These are phyloP conservation scores for Citrullus colocynthis DNA, from an alignment of 306 rosid genomes.

Conservation along the genomic window DNA sequence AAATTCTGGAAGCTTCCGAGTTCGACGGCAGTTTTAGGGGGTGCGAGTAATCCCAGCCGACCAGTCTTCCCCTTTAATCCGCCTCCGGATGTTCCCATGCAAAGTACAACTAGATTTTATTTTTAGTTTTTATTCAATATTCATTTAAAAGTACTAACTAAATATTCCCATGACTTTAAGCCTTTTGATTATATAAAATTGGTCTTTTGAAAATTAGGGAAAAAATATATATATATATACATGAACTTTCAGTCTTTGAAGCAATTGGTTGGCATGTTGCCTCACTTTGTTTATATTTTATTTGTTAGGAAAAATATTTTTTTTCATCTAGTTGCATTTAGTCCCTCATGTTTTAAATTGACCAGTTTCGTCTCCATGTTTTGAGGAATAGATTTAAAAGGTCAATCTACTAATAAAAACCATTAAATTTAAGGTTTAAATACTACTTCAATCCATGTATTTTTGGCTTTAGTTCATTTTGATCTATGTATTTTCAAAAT, in stretches of 20 bases:
- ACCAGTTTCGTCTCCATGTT: too few relatives aligned
- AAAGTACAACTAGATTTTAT: background rate
- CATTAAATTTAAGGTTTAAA: too few relatives aligned
- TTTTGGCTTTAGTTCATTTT: too few relatives aligned
- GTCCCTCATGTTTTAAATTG: too few relatives aligned
- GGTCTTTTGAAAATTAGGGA: background rate
- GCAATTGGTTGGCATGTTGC: background rate
- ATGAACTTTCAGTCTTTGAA: background rate
- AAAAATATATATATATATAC: background rate
- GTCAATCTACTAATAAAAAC: too few relatives aligned
- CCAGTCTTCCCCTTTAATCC: background rate
- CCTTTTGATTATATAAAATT: background rate
- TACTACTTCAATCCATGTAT: too few relatives aligned
- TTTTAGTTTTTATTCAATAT: background rate
- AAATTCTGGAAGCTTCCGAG: background rate
- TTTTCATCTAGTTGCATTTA: too few relatives aligned
- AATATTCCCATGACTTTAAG: background rate
- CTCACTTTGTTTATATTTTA: background rate
- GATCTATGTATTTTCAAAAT: too few relatives aligned
- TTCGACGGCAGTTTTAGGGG: background rate
- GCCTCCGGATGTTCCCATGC: background rate
- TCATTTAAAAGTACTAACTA: background rate
- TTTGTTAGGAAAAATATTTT: background rate
- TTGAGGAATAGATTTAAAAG: too few relatives aligned
- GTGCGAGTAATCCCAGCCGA: background rate